Evolutionary conservation across 148 eudicot genomes (phyloP), one percentile per base, ranked within the genome.

Genomic region (Vaccinium macrocarpon): DNA sequence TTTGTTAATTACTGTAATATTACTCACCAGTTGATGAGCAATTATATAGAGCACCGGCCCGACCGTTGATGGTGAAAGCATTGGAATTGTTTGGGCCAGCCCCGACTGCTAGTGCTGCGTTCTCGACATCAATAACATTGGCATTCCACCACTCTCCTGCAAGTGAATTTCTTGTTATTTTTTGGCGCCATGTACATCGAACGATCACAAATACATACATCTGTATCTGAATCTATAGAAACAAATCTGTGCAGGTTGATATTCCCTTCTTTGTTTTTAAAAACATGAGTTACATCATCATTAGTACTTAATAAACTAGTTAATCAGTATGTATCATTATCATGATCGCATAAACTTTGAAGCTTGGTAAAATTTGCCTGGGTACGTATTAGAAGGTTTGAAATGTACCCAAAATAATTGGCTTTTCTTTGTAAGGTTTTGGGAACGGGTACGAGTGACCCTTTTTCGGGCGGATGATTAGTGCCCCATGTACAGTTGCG

Each of bases 61-160:
- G 90, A 56, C 95, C 95, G 29, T 94, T 94, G 19, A 94, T 89
- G 9, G 92, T 90, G 82, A 53, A 92, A 48, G 95, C 93, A 73
- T 94, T 89, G 1, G 97, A 94, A 11, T 61, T 75, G 25, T 88
- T 90, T 6, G 97, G 95, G 2, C 89, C 88, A 14, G 52, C 91
- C 1, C 95, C 95, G 0, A 81, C 88, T 2, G 86, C 89, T 8
- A 83, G 56, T 1, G 82, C 92, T 64, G 86, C 55, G 16, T 87
- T 82, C 64, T 85, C 90, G 0, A 92, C 90, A 19, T 91, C 93
- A 2, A 87, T 48, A 6, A 90, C 91, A 83, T 92, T 89, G 13
- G 88, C 89, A 83, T 94, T 90, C 97, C 97, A 94, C 97, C 97
- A 94, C 78, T 94, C 95, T 21, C 95, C 97, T 94, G 84, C 83